These are phyloP conservation scores for Plasmodium gaboni DNA, from an alignment of 169 alveolate genomes.

Conservation along the genomic window DNA sequence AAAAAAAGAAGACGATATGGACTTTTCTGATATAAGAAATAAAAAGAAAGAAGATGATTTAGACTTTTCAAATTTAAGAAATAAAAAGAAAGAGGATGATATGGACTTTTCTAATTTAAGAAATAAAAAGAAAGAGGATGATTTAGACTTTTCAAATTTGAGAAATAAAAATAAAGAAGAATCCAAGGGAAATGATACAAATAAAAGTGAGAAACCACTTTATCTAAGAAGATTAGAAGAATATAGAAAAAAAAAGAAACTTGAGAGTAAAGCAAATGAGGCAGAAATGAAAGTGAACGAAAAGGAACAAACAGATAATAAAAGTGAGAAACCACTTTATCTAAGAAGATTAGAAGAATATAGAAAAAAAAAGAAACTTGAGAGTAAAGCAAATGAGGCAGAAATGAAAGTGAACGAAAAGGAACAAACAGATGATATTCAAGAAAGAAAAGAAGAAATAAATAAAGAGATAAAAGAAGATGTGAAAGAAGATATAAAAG, in stretches of 20 bases:
- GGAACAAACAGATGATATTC: neutral
- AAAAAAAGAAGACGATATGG: conserved; percentile 15
- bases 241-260: conserved; percentile 44
- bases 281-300: neutral
- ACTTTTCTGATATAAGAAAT: conserved; percentile 17
- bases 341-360: conserved; percentile 43
- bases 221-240: conserved; percentile 42
- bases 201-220: conserved; percentile 41
- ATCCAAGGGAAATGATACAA: neutral
- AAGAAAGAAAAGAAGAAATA: neutral
- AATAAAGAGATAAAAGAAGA: neutral
- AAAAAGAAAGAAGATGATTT: conserved; percentile 24
- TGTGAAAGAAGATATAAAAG: neutral
- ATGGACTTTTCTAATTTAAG: conserved; percentile 16
- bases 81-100: conserved; percentile 12
- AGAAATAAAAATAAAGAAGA: conserved; percentile 29
- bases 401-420: neutral
- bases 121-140: conserved; percentile 22
- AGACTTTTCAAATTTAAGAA: conserved; percentile 20
- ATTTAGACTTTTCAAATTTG: conserved; percentile 14
- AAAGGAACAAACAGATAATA: neutral
- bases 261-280: neutral
- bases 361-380: conserved; percentile 42
- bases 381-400: neutral
- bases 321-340: conserved; percentile 56